Conservation (phyloP, 2,329 filamentous ascomycete genomes). For the Stagonosporopsis vannaccii region DNA sequence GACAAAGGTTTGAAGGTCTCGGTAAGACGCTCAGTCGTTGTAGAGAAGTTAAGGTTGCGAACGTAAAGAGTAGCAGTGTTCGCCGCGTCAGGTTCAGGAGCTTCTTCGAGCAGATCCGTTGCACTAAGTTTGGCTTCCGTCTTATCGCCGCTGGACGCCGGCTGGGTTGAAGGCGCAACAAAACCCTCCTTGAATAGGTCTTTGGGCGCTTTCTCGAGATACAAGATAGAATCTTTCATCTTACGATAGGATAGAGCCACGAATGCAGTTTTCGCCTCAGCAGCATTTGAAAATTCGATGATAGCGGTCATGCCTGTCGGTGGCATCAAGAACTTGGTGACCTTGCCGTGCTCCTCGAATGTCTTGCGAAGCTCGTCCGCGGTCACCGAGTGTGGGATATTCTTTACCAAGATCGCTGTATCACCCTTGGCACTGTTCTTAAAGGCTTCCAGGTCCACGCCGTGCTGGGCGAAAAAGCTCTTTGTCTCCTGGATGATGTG, state of each 20-base stretch:
- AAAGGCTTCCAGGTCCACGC: slow-evolving; percentile 91
- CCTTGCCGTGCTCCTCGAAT: slow-evolving; percentile 84
- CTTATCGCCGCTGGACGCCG: slow-evolving; percentile 39
- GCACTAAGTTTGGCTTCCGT: slow-evolving; percentile 66
- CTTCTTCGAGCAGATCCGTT: slow-evolving; percentile 70
- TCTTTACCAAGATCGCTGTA: slow-evolving; percentile 89
- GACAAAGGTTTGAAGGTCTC: slow-evolving; percentile 82
- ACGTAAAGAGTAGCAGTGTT: slow-evolving; percentile 88
- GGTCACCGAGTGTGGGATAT: slow-evolving; percentile 85
- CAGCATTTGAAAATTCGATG: slow-evolving; percentile 81
- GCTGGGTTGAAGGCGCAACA: slow-evolving; percentile 42
- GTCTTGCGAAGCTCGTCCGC: slow-evolving; percentile 78
- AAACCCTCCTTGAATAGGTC: slow-evolving; percentile 68
- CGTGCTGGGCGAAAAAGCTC: slow-evolving; percentile 84
- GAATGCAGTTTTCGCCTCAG: slow-evolving; percentile 84
- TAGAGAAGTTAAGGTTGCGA: slow-evolving; percentile 91
- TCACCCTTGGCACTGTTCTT: slow-evolving; percentile 85
- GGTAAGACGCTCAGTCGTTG: slow-evolving; percentile 76
- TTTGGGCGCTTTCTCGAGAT: slow-evolving; percentile 91
- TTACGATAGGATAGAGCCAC: slow-evolving; percentile 85
- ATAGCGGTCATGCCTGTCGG: slow-evolving; percentile 93
- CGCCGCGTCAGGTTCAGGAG: slow-evolving; percentile 59
- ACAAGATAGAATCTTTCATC: slow-evolving; percentile 88
- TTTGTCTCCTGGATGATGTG: slow-evolving; percentile 97
- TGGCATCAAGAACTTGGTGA: slow-evolving; percentile 87